These are phyloP conservation scores for Eucalyptus regnans DNA, from an alignment of 345 rosid species.

Conservation along the genomic window DNA sequence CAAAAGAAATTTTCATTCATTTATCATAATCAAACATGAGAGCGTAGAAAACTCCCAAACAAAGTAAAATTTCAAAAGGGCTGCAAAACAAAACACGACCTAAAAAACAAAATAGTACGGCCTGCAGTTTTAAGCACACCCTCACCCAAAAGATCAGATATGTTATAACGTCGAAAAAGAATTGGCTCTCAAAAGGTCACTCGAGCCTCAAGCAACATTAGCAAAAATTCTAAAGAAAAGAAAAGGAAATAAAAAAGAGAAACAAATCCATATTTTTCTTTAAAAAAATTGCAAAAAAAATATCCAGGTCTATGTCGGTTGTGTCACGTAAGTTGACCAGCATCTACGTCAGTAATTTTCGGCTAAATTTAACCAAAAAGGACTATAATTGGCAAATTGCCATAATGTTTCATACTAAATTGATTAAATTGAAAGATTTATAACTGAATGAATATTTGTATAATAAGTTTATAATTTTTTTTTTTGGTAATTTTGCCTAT, in stretches of 20 bases:
- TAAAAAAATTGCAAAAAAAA: background rate
- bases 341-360: accelerated
- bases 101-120: accelerated
- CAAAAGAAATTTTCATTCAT: too few relatives aligned
- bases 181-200: background rate
- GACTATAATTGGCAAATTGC: background rate
- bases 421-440: accelerated
- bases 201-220: background rate
- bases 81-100: too few relatives aligned
- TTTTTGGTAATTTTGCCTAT: background rate
- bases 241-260: background rate
- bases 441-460: accelerated
- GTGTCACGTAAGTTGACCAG: accelerated
- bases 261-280: background rate
- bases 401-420: background rate
- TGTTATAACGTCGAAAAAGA: too few relatives aligned
- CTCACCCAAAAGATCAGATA: too few relatives aligned
- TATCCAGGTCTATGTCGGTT: too few relatives aligned
- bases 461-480: background rate
- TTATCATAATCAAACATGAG: too few relatives aligned
- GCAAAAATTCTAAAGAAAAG: background rate
- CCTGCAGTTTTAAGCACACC: too few relatives aligned
- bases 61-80: too few relatives aligned
- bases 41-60: too few relatives aligned
- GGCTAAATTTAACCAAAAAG: accelerated